Base-by-base conservation (phyloP, 768 basidiomycete genomes). In the Crassisporium funariophilum region DNA sequence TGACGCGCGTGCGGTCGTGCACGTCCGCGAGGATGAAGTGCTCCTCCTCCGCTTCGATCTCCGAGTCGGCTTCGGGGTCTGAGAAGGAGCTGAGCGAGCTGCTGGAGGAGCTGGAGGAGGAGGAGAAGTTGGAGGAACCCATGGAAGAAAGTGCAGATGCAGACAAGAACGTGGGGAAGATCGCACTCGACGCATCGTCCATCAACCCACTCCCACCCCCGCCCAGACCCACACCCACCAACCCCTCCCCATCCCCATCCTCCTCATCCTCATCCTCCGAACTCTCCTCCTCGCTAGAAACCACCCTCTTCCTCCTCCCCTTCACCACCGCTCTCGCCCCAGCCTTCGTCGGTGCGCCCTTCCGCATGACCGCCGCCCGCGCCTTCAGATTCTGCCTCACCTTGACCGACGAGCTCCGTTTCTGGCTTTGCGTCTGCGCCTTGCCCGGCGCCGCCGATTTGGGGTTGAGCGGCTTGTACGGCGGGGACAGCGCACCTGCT, bases 161-260 rank as follows among this genome's bases (percentile, higher is more conserved):
- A 21, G 83, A 79, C 20, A 88, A 71, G 60, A 88, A 86, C 17
- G 83, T 87, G 10, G 86, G 86, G 61, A 84, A 82, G 39, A 35
- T 56, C 64, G 4, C 70, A 70, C 9, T 61, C 66, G 13, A 44
- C n/a, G n/a, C n/a, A n/a, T n/a, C n/a, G n/a, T n/a, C n/a, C n/a
- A n/a, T n/a, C n/a, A n/a, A n/a, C n/a, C n/a, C n/a, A n/a, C n/a
- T n/a, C n/a, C n/a, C n/a, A n/a, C n/a, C n/a, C n/a, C n/a, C n/a
- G n/a, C n/a, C n/a, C n/a, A n/a, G n/a, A n/a, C n/a, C n/a, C n/a
- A n/a, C n/a, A n/a, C n/a, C n/a, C n/a, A n/a, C n/a, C n/a, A n/a
- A n/a, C n/a, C n/a, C n/a, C n/a, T n/a, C n/a, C n/a, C n/a, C n/a
- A n/a, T n/a, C n/a, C n/a, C n/a, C n/a, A n/a, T n/a, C n/a, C n/a